Conservation (phyloP, 495 filamentous ascomycete species). For the Emericellopsis terricola region DNA sequence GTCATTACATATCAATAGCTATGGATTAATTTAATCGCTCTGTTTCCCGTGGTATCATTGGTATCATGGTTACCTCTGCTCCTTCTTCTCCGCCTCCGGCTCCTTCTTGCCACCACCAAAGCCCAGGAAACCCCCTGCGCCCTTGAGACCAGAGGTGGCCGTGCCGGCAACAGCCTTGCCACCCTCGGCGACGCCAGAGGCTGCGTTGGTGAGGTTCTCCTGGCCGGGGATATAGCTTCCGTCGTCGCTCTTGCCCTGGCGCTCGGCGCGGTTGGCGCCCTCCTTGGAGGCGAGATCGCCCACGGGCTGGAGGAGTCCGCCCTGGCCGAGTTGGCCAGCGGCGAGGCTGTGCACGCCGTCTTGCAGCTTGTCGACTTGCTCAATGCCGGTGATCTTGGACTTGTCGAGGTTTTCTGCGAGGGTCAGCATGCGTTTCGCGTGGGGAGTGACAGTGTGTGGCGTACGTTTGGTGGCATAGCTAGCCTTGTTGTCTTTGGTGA, state of each 20-base stretch:
- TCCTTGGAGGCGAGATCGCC: conserved; percentile 43
- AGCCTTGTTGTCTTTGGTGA: conserved; percentile 56
- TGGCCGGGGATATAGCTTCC: conserved; percentile 25
- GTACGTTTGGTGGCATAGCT: conserved; percentile 31
- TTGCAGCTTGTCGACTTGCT: conserved; percentile 44
- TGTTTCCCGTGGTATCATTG: no score
- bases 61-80: no score
- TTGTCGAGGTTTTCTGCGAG: conserved; percentile 42
- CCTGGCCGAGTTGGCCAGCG: conserved; percentile 42
- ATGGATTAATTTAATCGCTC: not conserved
- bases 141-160: conserved; percentile 5
- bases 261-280: conserved; percentile 44
- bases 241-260: conserved; percentile 39
- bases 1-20: not conserved
- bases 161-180: conserved; percentile 7
- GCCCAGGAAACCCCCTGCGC: conserved; percentile 5
- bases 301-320: conserved; percentile 38
- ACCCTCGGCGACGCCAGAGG: conserved; percentile 1
- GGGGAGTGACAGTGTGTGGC: not conserved
- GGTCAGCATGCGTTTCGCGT: no score
- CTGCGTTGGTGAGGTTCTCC: conserved; percentile 4
- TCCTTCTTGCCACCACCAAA: conserved; percentile 4
- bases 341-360: conserved; percentile 40
- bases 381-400: conserved; percentile 43
- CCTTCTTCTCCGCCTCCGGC: not conserved